A percentile compares a stretch with the other conserved stretches of the same genome.
Evolutionary conservation across 2,329 filamentous ascomycete species (phyloP).

Genomic region (Fusarium bactridioides): DNA sequence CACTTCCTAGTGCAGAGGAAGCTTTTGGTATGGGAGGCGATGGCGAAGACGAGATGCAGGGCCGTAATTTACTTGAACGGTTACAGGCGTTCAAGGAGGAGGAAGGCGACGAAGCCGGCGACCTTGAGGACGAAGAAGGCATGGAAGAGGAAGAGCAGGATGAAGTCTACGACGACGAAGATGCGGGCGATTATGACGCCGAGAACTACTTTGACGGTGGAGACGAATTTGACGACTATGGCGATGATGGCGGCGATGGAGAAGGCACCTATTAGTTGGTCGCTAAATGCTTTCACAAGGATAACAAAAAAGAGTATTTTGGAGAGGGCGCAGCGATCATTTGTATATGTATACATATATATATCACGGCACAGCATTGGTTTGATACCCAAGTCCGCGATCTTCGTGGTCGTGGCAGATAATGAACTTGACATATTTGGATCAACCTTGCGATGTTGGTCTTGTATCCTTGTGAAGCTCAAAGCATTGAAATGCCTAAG

Average conservation of each 20-base stretch:
- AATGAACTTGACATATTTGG: slow-evolving; percentile 28
- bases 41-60: slow-evolving; percentile 39
- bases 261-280: slow-evolving; percentile 49
- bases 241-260: slow-evolving; percentile 61
- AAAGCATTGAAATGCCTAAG: neutral
- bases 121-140: slow-evolving; percentile 61
- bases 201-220: slow-evolving; percentile 68
- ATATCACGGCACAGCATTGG: slow-evolving; percentile 22
- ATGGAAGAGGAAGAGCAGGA: slow-evolving; percentile 57
- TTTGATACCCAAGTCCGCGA: slow-evolving; percentile 42
- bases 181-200: slow-evolving; percentile 68
- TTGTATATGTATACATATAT: slow-evolving; percentile 36
- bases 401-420: slow-evolving; percentile 27
- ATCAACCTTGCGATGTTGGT: neutral
- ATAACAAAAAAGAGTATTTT: slow-evolving; percentile 4
- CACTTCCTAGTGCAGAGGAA: slow-evolving; percentile 60
- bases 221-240: slow-evolving; percentile 62
- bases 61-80: slow-evolving; percentile 53
- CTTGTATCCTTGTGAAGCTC: neutral
- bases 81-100: slow-evolving; percentile 59
- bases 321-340: slow-evolving; percentile 16
- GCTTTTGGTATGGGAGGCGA: slow-evolving; percentile 53
- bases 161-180: slow-evolving; percentile 64
- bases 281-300: neutral
- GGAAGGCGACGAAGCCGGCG: slow-evolving; percentile 57